Percentiles rank a stretch among this genome's conserved stretches.
These are phyloP conservation scores for Diplodia corticola DNA, from an alignment of 2,329 filamentous ascomycete genomes.

Conservation along the genomic window DNA sequence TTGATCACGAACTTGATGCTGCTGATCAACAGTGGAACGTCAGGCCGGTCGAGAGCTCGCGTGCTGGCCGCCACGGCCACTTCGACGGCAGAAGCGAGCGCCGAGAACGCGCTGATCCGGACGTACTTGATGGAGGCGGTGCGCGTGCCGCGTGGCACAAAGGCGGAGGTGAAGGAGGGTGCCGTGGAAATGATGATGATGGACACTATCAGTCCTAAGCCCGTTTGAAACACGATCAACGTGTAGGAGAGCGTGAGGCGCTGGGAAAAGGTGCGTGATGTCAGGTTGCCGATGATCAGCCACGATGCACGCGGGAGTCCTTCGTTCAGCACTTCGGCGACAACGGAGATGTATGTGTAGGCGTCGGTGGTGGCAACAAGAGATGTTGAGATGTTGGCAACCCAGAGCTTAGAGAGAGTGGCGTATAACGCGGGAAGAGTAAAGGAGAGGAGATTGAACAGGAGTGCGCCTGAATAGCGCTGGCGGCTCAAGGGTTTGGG, in stretches of 20 bases:
- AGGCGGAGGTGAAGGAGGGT: constrained; percentile 57
- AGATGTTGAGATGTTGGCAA: constrained; percentile 63
- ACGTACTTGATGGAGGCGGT: constrained; percentile 64
- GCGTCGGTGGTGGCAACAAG: constrained; percentile 64
- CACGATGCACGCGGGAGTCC: constrained; percentile 68
- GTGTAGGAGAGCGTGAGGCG: constrained; percentile 64
- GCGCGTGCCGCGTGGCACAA: constrained; percentile 61
- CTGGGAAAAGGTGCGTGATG: constrained; percentile 52
- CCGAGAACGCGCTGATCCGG: constrained; percentile 63
- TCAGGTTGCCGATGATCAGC: constrained; percentile 66
- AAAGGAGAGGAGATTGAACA: constrained; percentile 65
- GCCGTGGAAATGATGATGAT: constrained; percentile 59
- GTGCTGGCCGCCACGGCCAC: constrained; percentile 62
- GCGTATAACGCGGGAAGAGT: constrained; percentile 65
- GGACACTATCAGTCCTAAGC: constrained; percentile 61
- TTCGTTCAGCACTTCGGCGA: constrained; percentile 71
- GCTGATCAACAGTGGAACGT: constrained; percentile 68
- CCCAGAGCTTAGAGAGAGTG: constrained; percentile 70
- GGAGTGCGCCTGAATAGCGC: constrained; percentile 56
- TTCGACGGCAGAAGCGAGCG: constrained; percentile 63
- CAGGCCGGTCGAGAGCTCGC: constrained; percentile 66
- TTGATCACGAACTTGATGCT: constrained; percentile 64
- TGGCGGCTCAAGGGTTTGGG: background rate
- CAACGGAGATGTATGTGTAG: constrained; percentile 68
- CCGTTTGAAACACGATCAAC: constrained; percentile 53